phyloP scores from a whole-genome alignment of 1,284 basidiomycete genomes.

The Vanrija humicola region DNA sequence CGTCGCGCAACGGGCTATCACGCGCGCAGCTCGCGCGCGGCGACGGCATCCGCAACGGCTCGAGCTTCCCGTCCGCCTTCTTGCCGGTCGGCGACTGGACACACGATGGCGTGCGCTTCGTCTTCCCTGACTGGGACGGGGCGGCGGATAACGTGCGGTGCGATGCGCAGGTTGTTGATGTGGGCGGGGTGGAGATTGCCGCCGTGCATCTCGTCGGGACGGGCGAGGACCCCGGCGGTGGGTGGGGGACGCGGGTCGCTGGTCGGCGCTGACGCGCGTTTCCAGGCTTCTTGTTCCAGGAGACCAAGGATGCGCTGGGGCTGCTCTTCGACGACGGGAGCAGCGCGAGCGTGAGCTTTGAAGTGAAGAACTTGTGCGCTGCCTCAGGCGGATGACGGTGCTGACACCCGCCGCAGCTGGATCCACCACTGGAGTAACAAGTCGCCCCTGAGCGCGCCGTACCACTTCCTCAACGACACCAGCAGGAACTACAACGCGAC shows the following conservation, averaged over 20 bases:
- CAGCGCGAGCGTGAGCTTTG: background rate
- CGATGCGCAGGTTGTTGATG: background rate
- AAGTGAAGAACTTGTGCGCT: constrained; percentile 17
- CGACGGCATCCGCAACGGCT: constrained; percentile 9
- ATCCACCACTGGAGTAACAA: constrained; percentile 19
- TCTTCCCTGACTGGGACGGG: constrained; percentile 1
- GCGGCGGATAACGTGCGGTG: constrained; percentile 4
- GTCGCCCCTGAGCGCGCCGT: constrained; percentile 9
- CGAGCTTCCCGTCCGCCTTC: constrained; percentile 6
- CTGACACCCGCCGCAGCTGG: constrained; percentile 3
- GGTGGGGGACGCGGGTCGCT: background rate
- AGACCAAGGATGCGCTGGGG: constrained; percentile 11
- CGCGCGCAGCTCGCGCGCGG: background rate
- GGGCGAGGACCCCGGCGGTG: constrained; percentile 16
- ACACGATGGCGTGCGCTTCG: constrained; percentile 11
- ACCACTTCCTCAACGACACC: constrained; percentile 6
- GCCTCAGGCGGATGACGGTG: background rate
- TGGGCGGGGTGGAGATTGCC: constrained; percentile 2
- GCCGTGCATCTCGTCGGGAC: constrained; percentile 9
- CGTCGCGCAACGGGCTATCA: background rate
- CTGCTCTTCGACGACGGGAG: constrained; percentile 8
- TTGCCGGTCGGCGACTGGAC: constrained; percentile 6
- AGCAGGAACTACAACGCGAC: constrained; percentile 9
- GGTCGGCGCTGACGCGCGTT: background rate
- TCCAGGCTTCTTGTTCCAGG: constrained; percentile 4